phyloP scores from a whole-genome alignment of 306 rosid species.

The Quercus glauca region DNA sequence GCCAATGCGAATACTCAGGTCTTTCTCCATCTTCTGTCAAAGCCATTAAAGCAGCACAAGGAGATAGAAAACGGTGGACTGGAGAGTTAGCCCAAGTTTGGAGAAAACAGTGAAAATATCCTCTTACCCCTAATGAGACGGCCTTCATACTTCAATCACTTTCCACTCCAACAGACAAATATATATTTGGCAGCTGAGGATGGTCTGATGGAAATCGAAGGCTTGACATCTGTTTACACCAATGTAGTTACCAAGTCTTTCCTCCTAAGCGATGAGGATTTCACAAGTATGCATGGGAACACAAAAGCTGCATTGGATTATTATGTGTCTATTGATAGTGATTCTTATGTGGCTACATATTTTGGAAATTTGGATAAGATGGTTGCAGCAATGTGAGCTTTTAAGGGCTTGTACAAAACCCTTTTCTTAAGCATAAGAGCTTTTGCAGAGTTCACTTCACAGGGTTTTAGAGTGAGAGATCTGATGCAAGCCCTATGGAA shows the following conservation, averaged over 20 bases:
- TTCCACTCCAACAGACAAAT: conserved; percentile 53
- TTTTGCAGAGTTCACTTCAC: conserved; percentile 61
- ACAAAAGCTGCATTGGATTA: conserved; percentile 46
- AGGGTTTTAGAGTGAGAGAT: conserved; percentile 56
- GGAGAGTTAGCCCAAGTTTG: conserved; percentile 68
- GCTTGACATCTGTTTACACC: conserved; percentile 49
- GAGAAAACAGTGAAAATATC: conserved; percentile 88
- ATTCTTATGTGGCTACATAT: conserved; percentile 77
- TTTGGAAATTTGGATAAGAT: conserved; percentile 97
- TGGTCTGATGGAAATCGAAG: conserved; percentile 35
- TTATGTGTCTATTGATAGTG: conserved; percentile 72
- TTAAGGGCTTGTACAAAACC: conserved; percentile 64
- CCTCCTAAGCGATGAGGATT: conserved; percentile 73
- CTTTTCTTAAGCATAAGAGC: conserved; percentile 73
- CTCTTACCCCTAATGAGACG: conserved; percentile 83
- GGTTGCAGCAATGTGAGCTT: conserved; percentile 91
- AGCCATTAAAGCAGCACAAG: conserved; percentile 62
- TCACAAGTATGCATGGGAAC: conserved; percentile 87
- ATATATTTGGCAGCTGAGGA: conserved; percentile 76
- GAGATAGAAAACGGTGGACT: conserved; percentile 85
- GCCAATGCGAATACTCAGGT: too few species aligned
- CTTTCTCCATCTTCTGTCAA: conserved; percentile 10
- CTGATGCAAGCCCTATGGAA: conserved; percentile 62
- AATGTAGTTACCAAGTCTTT: conserved; percentile 72
- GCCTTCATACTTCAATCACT: conserved; percentile 74